Percentiles rank a stretch among this genome's conserved stretches.
Conservation (phyloP, 148 eudicot genomes). For the Chenopodium album region DNA sequence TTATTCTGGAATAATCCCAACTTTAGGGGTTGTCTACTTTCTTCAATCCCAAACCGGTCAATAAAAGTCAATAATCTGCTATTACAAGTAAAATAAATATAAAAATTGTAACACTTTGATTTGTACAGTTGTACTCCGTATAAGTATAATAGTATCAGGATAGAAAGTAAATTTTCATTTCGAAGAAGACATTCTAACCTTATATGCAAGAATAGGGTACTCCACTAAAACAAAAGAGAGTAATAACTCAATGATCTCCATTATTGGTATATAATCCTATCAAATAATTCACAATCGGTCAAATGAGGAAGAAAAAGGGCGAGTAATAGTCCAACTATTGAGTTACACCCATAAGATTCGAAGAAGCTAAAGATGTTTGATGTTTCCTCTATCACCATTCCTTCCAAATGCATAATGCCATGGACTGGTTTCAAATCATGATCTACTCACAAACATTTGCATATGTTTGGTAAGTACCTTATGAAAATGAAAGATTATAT, state of each 20-base stretch:
- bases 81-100: too few species aligned
- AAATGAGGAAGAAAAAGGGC: neutral
- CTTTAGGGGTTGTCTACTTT: too few species aligned
- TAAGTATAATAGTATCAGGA: too few species aligned
- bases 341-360: neutral
- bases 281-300: neutral
- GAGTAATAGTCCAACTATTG: neutral
- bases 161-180: too few species aligned
- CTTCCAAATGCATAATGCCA: constrained; percentile 26
- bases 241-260: too few species aligned
- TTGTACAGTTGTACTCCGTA: too few species aligned
- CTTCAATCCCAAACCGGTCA: too few species aligned
- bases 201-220: too few species aligned
- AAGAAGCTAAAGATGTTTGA: neutral
- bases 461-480: constrained; percentile 22
- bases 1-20: too few species aligned
- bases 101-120: too few species aligned
- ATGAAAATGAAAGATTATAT: constrained; percentile 14
- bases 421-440: neutral
- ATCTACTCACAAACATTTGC: constrained; percentile 10
- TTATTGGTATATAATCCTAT: neutral
- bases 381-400: neutral
- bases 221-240: too few species aligned
- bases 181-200: neutral
- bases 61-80: too few species aligned